Evolutionary conservation across 2,329 filamentous ascomycete species (phyloP).

Genomic region (Fusarium sp.): DNA sequence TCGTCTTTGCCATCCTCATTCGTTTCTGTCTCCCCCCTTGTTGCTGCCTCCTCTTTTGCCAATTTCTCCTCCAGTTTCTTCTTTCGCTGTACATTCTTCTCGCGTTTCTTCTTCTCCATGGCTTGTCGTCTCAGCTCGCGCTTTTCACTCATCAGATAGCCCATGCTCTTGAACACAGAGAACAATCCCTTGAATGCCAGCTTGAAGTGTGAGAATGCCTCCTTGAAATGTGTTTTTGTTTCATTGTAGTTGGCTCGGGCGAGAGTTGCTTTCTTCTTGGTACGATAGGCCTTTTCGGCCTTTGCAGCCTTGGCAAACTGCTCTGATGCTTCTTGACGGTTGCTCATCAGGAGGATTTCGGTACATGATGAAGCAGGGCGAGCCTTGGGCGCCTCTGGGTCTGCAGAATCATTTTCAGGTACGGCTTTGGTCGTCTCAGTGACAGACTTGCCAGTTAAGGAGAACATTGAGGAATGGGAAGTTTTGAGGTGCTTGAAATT

Average conservation of each 20-base stretch:
- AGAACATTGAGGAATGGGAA: no score
- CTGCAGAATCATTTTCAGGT: background rate
- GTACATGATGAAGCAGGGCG: constrained; percentile 4
- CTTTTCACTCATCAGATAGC: constrained; percentile 3
- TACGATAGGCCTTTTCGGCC: constrained; percentile 25
- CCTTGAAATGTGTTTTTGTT: constrained; percentile 9
- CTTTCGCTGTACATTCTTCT: constrained; percentile 4
- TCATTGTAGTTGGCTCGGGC: constrained; percentile 23
- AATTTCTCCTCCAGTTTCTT: constrained; percentile 17
- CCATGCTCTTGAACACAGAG: background rate
- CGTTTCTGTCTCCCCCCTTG: no score
- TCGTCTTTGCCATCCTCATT: no score
- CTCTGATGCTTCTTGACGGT: constrained; percentile 12
- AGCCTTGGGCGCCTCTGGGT: background rate
- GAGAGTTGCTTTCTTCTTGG: constrained; percentile 10
- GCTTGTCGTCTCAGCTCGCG: background rate
- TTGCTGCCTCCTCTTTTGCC: background rate
- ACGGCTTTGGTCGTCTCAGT: background rate
- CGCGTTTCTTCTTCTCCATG: background rate
- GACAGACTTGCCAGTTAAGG: no score
- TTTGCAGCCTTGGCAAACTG: constrained; percentile 18
- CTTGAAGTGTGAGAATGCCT: constrained; percentile 12
- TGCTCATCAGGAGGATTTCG: constrained; percentile 4
- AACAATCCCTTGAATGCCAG: constrained; percentile 8
- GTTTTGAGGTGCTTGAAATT: no score